phyloP scores from a whole-genome alignment of 306 rosid genomes.

The Leucaena leucocephala region DNA sequence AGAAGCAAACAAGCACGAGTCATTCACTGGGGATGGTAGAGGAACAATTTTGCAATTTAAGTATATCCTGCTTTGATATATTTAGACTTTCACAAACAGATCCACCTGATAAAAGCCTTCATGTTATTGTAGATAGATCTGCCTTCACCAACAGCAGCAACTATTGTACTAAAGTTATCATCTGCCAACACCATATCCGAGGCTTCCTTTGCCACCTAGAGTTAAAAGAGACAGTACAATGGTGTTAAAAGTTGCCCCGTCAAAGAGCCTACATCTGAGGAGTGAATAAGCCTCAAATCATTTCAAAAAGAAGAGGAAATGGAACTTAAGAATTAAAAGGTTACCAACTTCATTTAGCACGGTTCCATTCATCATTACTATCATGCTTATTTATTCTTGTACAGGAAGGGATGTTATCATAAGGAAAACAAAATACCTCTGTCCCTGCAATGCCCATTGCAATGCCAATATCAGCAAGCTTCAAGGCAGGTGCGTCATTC shows the following conservation, averaged over 20 bases:
- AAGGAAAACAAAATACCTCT: slow-evolving; percentile 57
- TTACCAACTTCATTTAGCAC: not conserved
- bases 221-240: slow-evolving; percentile 3
- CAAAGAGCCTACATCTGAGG: slow-evolving; percentile 1
- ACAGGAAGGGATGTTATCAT: not conserved
- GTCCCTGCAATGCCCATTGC: slow-evolving; percentile 99
- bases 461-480: slow-evolving; percentile 94
- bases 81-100: slow-evolving; percentile 20
- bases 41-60: slow-evolving; percentile 5
- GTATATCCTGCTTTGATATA: not conserved
- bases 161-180: slow-evolving; percentile 91
- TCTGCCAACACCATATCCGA: slow-evolving; percentile 98
- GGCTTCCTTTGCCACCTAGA: slow-evolving; percentile 97
- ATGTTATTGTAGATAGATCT: slow-evolving; percentile 93
- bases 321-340: not conserved
- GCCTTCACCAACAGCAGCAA: slow-evolving; percentile 96
- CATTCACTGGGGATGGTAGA: not conserved
- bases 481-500: slow-evolving; percentile 97
- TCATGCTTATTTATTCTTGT: not conserved
- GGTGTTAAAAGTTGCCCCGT: not conserved
- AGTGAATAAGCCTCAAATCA: slow-evolving; percentile 8
- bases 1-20: not conserved
- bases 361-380: slow-evolving; percentile 2
- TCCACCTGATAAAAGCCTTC: slow-evolving; percentile 96
- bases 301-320: not conserved